Evolutionary conservation across 1,139 yeast species (phyloP).

Genomic region (Schwanniomyces etchellsii): DNA sequence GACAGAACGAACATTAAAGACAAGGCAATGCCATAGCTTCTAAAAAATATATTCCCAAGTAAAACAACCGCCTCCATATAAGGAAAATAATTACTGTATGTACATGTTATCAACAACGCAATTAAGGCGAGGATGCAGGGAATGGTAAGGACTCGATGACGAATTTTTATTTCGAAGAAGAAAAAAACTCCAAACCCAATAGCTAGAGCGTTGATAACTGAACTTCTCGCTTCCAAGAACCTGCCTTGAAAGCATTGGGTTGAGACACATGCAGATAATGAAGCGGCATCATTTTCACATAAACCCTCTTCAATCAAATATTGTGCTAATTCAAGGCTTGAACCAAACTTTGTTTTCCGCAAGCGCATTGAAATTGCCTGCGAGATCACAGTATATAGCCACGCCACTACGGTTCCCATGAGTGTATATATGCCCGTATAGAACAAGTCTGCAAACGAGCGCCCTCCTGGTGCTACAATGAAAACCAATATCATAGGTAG

Average conservation of each 20-base stretch:
- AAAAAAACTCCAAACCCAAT: conserved; percentile 9
- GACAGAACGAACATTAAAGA: conserved; percentile 15
- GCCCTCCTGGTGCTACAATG: conserved; percentile 24
- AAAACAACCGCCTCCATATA: conserved; percentile 16
- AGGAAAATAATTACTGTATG: conserved; percentile 22
- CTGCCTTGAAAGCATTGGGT: conserved; percentile 22
- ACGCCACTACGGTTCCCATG: conserved; percentile 9
- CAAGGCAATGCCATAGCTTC: conserved; percentile 21
- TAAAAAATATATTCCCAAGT: conserved; percentile 14
- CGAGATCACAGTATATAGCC: conserved; percentile 21
- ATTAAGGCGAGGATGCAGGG: conserved; percentile 12
- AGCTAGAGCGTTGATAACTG: conserved; percentile 13
- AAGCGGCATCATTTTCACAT: conserved; percentile 17
- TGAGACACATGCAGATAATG: conserved; percentile 14
- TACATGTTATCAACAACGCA: conserved; percentile 22
- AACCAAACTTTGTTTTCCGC: conserved; percentile 13
- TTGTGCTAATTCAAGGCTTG: conserved; percentile 15
- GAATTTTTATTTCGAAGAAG: conserved; percentile 18
- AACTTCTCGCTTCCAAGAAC: conserved; percentile 20
- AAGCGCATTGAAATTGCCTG: conserved; percentile 20
- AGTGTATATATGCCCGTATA: conserved; percentile 9
- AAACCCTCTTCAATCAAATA: conserved; percentile 20
- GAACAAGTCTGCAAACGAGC: conserved; percentile 16
- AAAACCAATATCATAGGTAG: conserved; percentile 25
- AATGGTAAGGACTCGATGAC: conserved; percentile 16